Base-by-base conservation (phyloP, 441 rosid genomes). In the Theobroma grandiflorum region DNA sequence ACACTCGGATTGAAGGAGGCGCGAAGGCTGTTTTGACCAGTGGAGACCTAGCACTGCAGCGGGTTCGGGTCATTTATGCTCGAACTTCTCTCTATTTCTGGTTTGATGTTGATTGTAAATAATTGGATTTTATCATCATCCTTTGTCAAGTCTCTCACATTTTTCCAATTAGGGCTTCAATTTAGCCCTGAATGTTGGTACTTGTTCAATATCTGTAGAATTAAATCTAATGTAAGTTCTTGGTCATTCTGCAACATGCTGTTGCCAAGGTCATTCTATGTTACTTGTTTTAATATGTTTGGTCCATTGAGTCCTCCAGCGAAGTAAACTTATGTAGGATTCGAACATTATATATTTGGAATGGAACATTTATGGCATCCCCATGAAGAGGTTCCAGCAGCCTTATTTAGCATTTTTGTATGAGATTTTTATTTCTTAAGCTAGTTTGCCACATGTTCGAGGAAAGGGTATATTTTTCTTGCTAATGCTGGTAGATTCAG, bases 1-100 rank as follows among this genome's bases (percentile, higher is more conserved):
- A 87, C 84, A 97, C 99, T 45, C 88, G 97, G 79, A 94, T 96
- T 4, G 98, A 96, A 82, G 99, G 98, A 75, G 98, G 98, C 52
- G 94, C 95, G 15, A 91, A 90, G 85, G 98, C 99, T 49, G 96
- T 97, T 42, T 84, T 87, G 58, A 94, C 98, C 18, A 90, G 84
- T 31, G 99, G 99, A 72, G 94, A 85, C 82, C 85, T 95, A 73
- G 88, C 87, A 33, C 84, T 96, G 89, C 98, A 96, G 85, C 95
- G 89, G 74, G 99, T 96, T 74, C 87, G 98, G 47, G 99, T 93
- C 53, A 92, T 96, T 78, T 95, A 89, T 75, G 90, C 96, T 67
- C 92, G 88, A 74, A 82, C 94, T 62, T 82, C 81, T 58, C 90
- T 91, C 58, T 93, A 95, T 81, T 96, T 96, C 91, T 96, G 98